phyloP scores from a whole-genome alignment of 2,329 filamentous ascomycete genomes.

The Ophiosphaerella narmari region DNA sequence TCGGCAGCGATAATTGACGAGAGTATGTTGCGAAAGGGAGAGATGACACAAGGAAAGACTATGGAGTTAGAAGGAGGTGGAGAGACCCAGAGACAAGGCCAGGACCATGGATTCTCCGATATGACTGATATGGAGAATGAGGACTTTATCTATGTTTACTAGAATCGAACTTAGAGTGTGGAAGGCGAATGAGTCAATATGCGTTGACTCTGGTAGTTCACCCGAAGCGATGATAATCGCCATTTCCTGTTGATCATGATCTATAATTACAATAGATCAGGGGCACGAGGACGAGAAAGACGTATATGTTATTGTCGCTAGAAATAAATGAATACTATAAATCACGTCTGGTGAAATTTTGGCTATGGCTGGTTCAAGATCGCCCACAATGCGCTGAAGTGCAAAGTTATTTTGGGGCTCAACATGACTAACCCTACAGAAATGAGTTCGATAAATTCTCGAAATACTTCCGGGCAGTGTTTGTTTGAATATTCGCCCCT shows the following conservation, averaged over 20 bases:
- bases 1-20: slow-evolving; percentile 34
- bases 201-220: too few relatives aligned
- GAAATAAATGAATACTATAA: too few relatives aligned
- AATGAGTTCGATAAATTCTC: slow-evolving; percentile 32
- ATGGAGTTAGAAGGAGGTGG: slow-evolving; percentile 13
- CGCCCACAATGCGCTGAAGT: too few relatives aligned
- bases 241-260: too few relatives aligned
- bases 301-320: too few relatives aligned
- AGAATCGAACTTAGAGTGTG: not conserved
- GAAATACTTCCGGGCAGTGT: slow-evolving; percentile 35
- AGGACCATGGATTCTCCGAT: slow-evolving; percentile 23
- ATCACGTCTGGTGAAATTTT: too few relatives aligned
- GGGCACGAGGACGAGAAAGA: too few relatives aligned
- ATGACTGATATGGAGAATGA: slow-evolving; percentile 28
- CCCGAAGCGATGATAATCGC: too few relatives aligned
- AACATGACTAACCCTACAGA: slow-evolving; percentile 16
- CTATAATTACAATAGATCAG: too few relatives aligned
- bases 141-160: slow-evolving; percentile 23
- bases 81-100: slow-evolving; percentile 3
- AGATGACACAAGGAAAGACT: slow-evolving; percentile 15
- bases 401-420: too few relatives aligned
- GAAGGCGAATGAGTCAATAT: too few relatives aligned
- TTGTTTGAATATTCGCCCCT: slow-evolving; percentile 18
- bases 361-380: too few relatives aligned
- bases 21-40: slow-evolving; percentile 40